phyloP scores from a whole-genome alignment of 1,284 basidiomycete species.

The Ustilago shanxiensis region DNA sequence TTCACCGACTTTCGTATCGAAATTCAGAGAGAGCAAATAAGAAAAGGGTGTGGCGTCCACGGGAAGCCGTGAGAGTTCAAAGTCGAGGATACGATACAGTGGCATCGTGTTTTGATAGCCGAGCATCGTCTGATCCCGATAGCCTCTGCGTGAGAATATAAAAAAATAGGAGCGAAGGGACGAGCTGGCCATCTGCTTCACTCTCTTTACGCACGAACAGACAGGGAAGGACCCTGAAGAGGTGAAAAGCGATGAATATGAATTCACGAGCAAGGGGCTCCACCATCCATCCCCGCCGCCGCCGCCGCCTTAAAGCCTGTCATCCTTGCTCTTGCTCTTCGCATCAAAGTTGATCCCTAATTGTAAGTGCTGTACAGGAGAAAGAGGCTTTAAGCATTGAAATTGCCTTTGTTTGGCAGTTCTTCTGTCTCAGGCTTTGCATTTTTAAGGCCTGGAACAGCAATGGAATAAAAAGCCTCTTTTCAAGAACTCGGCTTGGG shows the following conservation, averaged over 20 bases:
- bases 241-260: background rate
- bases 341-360: background rate
- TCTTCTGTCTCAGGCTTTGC: background rate
- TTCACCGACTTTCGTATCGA: no score
- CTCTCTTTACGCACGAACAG: background rate
- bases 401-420: background rate
- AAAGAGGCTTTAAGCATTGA: no score
- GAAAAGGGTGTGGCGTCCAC: background rate
- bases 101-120: background rate
- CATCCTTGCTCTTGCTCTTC: background rate
- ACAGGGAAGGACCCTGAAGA: background rate
- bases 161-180: no score
- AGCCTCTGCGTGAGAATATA: background rate
- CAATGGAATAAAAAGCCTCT: background rate
- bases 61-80: background rate
- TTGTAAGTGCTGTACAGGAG: no score
- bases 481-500: background rate
- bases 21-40: no score
- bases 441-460: no score
- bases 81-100: background rate
- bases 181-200: background rate
- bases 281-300: background rate
- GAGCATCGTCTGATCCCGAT: constrained; percentile 5
- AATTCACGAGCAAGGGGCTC: constrained; percentile 4
- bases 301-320: background rate